A percentile compares a stretch with the other conserved stretches of the same genome.
phyloP scores from a whole-genome alignment of 2,329 filamentous ascomycete genomes.

The Ceratocystis ficicola region DNA sequence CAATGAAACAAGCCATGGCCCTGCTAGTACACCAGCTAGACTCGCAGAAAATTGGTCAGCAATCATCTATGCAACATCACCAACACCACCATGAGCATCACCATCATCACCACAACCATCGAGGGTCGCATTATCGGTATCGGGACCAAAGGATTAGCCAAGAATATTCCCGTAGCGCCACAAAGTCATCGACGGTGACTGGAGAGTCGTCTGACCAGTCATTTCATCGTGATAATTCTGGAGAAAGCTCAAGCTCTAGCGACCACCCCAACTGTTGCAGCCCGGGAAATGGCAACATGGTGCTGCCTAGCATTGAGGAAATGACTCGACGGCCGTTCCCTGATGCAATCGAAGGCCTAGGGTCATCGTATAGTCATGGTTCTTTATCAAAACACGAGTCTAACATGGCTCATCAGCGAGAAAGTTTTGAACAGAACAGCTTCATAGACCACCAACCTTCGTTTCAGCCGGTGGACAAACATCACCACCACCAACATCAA shows the following conservation, averaged over 20 bases:
- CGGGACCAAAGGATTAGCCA: constrained; percentile 12
- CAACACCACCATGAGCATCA: constrained; percentile 18
- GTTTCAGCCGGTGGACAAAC: background rate
- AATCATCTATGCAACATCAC: background rate
- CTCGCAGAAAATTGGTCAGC: constrained; percentile 12
- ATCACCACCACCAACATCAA: constrained; percentile 6
- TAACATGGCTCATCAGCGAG: background rate
- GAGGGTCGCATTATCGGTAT: constrained; percentile 10
- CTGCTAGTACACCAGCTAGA: constrained; percentile 20
- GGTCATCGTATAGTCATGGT: background rate
- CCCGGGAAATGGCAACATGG: background rate
- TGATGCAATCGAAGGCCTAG: background rate
- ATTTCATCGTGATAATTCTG: background rate
- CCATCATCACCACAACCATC: constrained; percentile 17
- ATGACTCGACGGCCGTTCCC: constrained; percentile 1
- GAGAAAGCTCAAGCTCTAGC: background rate
- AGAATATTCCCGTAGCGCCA: background rate
- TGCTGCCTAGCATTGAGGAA: constrained; percentile 7
- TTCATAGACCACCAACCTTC: background rate
- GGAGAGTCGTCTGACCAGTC: background rate
- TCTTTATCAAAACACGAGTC: background rate
- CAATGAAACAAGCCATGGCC: constrained; percentile 45
- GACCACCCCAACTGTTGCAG: background rate
- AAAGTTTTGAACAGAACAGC: background rate
- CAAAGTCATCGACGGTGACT: background rate